Base-by-base conservation (phyloP, 2,329 filamentous ascomycete species). In the Dactylella cylindrospora region DNA sequence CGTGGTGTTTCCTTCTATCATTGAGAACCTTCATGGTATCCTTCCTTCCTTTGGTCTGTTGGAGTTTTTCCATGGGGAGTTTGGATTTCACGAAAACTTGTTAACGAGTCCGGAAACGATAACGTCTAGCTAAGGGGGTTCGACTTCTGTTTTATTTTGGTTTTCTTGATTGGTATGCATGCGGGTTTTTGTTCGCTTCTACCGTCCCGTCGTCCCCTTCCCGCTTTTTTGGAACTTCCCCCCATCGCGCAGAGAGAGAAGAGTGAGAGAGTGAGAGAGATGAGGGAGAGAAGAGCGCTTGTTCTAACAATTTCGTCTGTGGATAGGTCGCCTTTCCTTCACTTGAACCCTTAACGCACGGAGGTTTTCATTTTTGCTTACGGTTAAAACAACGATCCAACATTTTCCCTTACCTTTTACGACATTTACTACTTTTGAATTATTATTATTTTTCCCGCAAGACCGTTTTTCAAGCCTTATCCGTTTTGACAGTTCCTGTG, bases 71-170 rank as follows among this genome's bases (percentile, higher is more conserved):
- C n/a, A n/a, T n/a, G n/a, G n/a, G n/a, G n/a, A n/a, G n/a, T n/a
- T n/a, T n/a, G n/a, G n/a, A n/a, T n/a, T n/a, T n/a, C n/a, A n/a
- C n/a, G n/a, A n/a, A n/a, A n/a, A n/a, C n/a, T n/a, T n/a, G n/a
- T n/a, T n/a, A n/a, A n/a, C n/a, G n/a, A n/a, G n/a, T n/a, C n/a
- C n/a, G n/a, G n/a, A n/a, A n/a, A n/a, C n/a, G n/a, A n/a, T n/a
- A n/a, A n/a, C n/a, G n/a, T n/a, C n/a, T n/a, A n/a, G n/a, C n/a
- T 43, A 47, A 57, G 43, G 22, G 52, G 36, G 52, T 19, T 25
- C 9, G 22, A 15, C 13, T 22, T 43, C 28, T 6, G 8, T 9
- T 19, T n/a, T 17, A 13, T 22, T 13, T 25, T 49, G 25, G n/a
- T 40, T 25, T 61, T 41, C 40, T 35, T 52, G 35, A 29, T 35